Base-by-base conservation (phyloP, 2,329 filamentous ascomycete species). In the Dothistroma pini region DNA sequence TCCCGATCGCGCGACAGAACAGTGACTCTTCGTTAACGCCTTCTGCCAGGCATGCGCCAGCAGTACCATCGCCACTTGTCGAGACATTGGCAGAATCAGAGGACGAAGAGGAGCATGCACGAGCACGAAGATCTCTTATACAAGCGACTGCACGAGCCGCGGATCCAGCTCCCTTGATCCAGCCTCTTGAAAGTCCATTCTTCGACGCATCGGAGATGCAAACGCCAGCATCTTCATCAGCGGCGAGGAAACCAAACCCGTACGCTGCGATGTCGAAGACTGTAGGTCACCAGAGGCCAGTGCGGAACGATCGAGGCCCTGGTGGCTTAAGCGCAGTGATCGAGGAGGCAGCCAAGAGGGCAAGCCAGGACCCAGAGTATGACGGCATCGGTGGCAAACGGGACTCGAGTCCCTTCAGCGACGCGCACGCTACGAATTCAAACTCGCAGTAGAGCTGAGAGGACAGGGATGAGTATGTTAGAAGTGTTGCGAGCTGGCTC, bases 261-360 rank as follows among this genome's bases (percentile, higher is more conserved):
- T 76, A 78, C 54, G 75, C 77, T 6, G 74, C 56, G 56, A 76
- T 67, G 77, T 75, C 66, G 68, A 61, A 62, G 9, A 64, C 62
- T 19, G 68, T 72, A 31, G 65, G 65, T 29, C 60, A 63, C 47
- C 64, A 68, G 16, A 57, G 63, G 19, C 34, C 48, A 4, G 60
- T 58, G 29, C 55, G 62, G 14, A 68, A 63, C 25, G 64, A 60
- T 25, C 63, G 63, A 50, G 67, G 66, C 4, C 67, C 65, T 3
- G 70, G 70, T 2, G 69, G 67, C 12, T 58, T 81, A 62, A 77
- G 75, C 21, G 77, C 78, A 19, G 79, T 80, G n/a, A 76, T 77
- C 8, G 79, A 81, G 61, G 79, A 81, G 64, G 74, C 74, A 25
- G 75, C 75, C 1, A 75, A 72, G 63, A 72, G 76, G 32, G 76